Conservation (phyloP, 176 grass and related monocot species). For the Oryza glaberrima region DNA sequence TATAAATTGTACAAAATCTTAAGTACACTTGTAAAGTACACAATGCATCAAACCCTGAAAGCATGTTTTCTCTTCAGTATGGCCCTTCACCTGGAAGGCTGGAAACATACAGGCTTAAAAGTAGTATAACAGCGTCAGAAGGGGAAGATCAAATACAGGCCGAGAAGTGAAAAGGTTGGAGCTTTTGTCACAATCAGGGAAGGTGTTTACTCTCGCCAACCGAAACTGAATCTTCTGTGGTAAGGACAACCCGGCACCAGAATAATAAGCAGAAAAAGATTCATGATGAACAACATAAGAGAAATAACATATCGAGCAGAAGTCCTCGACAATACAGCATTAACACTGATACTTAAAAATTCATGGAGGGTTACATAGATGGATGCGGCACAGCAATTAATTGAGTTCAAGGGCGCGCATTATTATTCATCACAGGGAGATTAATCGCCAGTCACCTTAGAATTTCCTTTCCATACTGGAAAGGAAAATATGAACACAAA, state of each 20-base stretch:
- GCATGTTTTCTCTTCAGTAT: background rate
- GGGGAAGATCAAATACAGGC: background rate
- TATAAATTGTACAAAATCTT: background rate
- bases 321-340: conserved; percentile 28
- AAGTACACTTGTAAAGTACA: background rate
- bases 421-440: conserved; percentile 21
- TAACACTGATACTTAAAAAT: conserved; percentile 23
- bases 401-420: conserved; percentile 40
- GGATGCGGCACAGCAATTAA: conserved; percentile 6
- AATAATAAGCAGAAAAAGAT: background rate
- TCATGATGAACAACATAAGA: conserved; percentile 5
- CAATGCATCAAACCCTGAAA: background rate
- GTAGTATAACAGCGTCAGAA: background rate
- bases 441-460: conserved; percentile 8
- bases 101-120: background rate
- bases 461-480: conserved; percentile 12
- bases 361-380: conserved; percentile 41
- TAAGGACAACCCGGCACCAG: background rate
- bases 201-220: background rate
- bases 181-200: background rate
- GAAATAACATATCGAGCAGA: conserved; percentile 36
- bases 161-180: background rate
- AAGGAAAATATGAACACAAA: conserved; percentile 37
- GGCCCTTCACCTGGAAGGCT: background rate
- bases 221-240: background rate